Percentiles rank a stretch among this genome's conserved stretches.
Conservation (phyloP, 1,284 basidiomycete species). For the Tilletia horrida region DNA sequence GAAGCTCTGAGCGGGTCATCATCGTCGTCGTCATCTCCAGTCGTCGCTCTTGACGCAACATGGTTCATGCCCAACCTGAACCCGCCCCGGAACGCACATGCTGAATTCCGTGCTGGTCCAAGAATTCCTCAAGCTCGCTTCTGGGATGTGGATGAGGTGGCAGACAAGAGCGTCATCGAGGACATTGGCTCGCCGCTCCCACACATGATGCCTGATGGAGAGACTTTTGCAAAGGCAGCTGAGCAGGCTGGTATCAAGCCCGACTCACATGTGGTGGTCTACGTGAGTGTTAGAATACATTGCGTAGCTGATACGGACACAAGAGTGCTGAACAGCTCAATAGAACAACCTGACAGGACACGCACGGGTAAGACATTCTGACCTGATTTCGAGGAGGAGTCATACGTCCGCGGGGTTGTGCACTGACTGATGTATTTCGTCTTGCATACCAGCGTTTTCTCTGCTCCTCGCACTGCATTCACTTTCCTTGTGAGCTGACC, state of each 20-base stretch:
- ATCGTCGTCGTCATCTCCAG: not conserved
- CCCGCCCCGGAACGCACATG: constrained; percentile 60
- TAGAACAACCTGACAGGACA: not conserved
- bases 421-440: not conserved
- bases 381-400: not conserved
- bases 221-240: constrained; percentile 76
- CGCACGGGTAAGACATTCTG: not conserved
- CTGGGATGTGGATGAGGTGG: constrained; percentile 73
- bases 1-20: not conserved
- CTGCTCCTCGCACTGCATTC: constrained; percentile 42
- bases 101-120: constrained; percentile 65
- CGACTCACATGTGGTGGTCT: constrained; percentile 79
- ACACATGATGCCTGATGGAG: constrained; percentile 84
- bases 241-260: constrained; percentile 72
- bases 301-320: constrained; percentile 56
- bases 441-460: constrained; percentile 32
- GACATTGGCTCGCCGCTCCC: constrained; percentile 60
- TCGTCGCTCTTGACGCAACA: constrained; percentile 62
- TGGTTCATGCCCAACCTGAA: constrained; percentile 85
- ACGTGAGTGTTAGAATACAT: constrained; percentile 82
- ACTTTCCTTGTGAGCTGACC: constrained; percentile 28
- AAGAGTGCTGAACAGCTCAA: constrained; percentile 67
- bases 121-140: constrained; percentile 73
- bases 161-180: constrained; percentile 45
- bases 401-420: not conserved